Conservation (phyloP, 345 rosid species). For the Arabidopsis suecica region DNA sequence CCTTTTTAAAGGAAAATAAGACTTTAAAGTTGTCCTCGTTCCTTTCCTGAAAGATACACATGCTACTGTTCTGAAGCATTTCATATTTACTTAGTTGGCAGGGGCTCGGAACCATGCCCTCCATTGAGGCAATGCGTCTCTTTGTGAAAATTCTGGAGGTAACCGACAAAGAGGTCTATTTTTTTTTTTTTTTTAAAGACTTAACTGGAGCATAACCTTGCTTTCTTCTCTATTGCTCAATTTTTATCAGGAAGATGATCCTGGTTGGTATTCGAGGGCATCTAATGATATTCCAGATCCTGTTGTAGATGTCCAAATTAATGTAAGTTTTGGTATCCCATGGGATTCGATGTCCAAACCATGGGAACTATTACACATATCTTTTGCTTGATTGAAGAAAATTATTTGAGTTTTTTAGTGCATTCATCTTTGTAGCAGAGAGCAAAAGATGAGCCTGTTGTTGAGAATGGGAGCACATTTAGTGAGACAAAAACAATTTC, state of each 20-base stretch:
- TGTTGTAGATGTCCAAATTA: constrained; percentile 65
- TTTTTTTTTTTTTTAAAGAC: background rate
- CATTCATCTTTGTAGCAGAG: constrained; percentile 52
- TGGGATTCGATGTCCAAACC: constrained; percentile 7
- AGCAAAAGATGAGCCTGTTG: constrained; percentile 58
- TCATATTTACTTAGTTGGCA: constrained; percentile 79
- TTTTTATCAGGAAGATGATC: constrained; percentile 86
- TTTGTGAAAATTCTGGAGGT: constrained; percentile 99
- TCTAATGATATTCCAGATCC: constrained; percentile 73
- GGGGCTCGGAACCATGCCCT: constrained; percentile 89
- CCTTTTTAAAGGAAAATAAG: background rate
- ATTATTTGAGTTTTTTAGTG: constrained; percentile 31
- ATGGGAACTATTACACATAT: constrained; percentile 17
- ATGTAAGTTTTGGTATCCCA: constrained; percentile 58
- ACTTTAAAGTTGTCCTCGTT: constrained; percentile 4
- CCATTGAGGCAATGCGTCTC: constrained; percentile 98
- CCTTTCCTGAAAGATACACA: constrained; percentile 8
- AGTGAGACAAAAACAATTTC: constrained; percentile 74
- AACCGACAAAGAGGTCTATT: constrained; percentile 31
- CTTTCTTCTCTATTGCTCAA: constrained; percentile 28
- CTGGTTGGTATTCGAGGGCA: constrained; percentile 95
- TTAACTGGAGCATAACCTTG: constrained; percentile 20
- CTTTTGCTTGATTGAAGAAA: constrained; percentile 5
- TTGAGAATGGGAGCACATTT: constrained; percentile 66
- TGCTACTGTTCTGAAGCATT: constrained; percentile 31